Evolutionary conservation across 768 basidiomycete genomes (phyloP).

Genomic region (Amyloporia xantha): DNA sequence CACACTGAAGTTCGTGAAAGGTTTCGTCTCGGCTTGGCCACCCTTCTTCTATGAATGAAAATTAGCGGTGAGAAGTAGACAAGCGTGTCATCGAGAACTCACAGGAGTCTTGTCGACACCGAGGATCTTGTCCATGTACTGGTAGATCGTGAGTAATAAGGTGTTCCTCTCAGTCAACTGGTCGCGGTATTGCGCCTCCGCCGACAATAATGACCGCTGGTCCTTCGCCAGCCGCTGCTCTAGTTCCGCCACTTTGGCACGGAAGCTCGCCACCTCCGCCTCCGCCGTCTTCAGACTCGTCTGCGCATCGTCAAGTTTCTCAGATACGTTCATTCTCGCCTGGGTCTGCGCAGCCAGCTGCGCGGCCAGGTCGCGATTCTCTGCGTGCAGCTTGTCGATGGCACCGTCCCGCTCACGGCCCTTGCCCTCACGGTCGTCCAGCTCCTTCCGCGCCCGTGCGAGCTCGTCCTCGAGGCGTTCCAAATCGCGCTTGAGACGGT

Average conservation of each 20-base stretch:
- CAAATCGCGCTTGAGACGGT: conserved; percentile 79
- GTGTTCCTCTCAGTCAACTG: conserved; percentile 93
- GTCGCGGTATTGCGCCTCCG: conserved; percentile 81
- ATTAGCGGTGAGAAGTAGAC: too few relatives aligned
- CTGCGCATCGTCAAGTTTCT: conserved; percentile 78
- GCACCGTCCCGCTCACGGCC: conserved; percentile 64
- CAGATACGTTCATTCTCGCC: conserved; percentile 75
- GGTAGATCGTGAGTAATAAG: conserved; percentile 84
- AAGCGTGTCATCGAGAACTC: conserved; percentile 23
- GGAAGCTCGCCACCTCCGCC: conserved; percentile 52
- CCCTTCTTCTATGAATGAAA: conserved; percentile 56
- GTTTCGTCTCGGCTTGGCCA: conserved; percentile 76
- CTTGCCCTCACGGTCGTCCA: conserved; percentile 59
- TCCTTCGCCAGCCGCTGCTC: conserved; percentile 81
- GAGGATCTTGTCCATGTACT: conserved; percentile 91
- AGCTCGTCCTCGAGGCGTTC: conserved; percentile 77
- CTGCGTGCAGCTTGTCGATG: conserved; percentile 70
- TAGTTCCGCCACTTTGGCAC: conserved; percentile 60
- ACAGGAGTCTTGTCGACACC: conserved; percentile 85
- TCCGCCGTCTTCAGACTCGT: conserved; percentile 60
- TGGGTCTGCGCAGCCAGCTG: conserved; percentile 85
- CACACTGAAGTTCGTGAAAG: conserved; percentile 87
- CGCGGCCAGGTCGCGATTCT: conserved; percentile 72
- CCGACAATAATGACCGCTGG: conserved; percentile 59
- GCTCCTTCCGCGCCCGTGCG: conserved; percentile 58